Conservation (phyloP, 495 filamentous ascomycete genomes). For the Sporormia fimetaria region DNA sequence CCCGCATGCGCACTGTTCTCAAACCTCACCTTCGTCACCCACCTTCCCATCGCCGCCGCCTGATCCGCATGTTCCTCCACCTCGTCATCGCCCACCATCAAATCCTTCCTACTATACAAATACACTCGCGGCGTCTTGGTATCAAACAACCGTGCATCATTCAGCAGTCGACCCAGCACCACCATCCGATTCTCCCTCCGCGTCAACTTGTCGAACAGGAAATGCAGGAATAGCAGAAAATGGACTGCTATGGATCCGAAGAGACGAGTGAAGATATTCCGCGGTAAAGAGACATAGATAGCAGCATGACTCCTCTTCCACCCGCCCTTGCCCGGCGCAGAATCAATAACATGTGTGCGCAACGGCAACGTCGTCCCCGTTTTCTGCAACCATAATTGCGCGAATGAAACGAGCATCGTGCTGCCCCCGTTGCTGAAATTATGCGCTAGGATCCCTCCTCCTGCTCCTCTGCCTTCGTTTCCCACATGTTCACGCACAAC, state of each 20-base stretch:
- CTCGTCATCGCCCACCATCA: constrained; percentile 21
- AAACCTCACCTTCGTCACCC: constrained; percentile 17
- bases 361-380: constrained; percentile 8
- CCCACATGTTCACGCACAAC: constrained; percentile 8
- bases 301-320: constrained; percentile 10
- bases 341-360: constrained; percentile 21
- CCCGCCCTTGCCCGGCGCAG: constrained; percentile 13
- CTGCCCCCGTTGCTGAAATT: constrained; percentile 25
- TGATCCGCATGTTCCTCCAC: constrained; percentile 28
- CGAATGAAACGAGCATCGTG: constrained; percentile 12
- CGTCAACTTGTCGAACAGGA: constrained; percentile 1
- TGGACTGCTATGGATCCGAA: constrained; percentile 8
- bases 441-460: constrained; percentile 20
- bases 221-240: not conserved
- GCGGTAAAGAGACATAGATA: constrained; percentile 8
- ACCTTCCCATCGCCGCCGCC: constrained; percentile 17
- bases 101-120: constrained; percentile 25
- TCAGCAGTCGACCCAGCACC: constrained; percentile 8
- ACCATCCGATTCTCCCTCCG: constrained; percentile 6
- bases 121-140: constrained; percentile 19
- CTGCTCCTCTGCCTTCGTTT: too few relatives aligned
- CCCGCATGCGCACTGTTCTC: constrained; percentile 21
- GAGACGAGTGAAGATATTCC: not conserved
- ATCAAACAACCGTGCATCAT: constrained; percentile 14
- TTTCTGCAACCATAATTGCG: constrained; percentile 1